These are phyloP conservation scores for Aspergillus jensenii DNA, from an alignment of 2,329 filamentous ascomycete species.

Conservation along the genomic window DNA sequence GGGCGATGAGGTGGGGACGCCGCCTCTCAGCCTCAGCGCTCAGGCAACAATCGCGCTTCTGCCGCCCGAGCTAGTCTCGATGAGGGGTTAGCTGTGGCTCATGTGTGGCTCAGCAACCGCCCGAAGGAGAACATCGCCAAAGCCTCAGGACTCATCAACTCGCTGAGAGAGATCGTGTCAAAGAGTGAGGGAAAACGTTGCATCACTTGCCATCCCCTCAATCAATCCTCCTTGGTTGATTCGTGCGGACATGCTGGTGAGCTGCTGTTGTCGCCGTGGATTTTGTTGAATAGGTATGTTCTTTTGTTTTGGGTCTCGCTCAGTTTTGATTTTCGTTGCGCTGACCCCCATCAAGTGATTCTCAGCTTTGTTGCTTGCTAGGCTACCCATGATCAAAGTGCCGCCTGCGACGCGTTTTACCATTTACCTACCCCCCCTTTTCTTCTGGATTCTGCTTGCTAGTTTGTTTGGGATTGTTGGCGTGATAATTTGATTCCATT, in stretches of 20 bases:
- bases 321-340: neutral
- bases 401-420: slow-evolving; percentile 14
- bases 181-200: neutral
- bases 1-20: neutral
- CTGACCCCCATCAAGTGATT: neutral
- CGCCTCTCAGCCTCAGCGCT: neutral
- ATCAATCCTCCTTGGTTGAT: neutral
- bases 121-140: neutral
- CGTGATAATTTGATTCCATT: neutral
- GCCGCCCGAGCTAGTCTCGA: slow-evolving; percentile 7
- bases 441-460: neutral
- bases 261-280: neutral
- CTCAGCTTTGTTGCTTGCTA: neutral
- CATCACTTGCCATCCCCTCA: neutral
- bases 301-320: neutral
- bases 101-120: slow-evolving; percentile 8
- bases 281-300: neutral
- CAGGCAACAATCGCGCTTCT: neutral
- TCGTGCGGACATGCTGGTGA: neutral
- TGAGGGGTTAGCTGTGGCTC: slow-evolving; percentile 12
- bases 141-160: slow-evolving; percentile 5
- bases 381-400: neutral
- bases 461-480: neutral
- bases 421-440: neutral
- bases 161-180: slow-evolving; percentile 1